A percentile compares a stretch with the other conserved stretches of the same genome.
Conservation (phyloP, 371 early-diverging fungal species). For the Phascolomyces articulosus region DNA sequence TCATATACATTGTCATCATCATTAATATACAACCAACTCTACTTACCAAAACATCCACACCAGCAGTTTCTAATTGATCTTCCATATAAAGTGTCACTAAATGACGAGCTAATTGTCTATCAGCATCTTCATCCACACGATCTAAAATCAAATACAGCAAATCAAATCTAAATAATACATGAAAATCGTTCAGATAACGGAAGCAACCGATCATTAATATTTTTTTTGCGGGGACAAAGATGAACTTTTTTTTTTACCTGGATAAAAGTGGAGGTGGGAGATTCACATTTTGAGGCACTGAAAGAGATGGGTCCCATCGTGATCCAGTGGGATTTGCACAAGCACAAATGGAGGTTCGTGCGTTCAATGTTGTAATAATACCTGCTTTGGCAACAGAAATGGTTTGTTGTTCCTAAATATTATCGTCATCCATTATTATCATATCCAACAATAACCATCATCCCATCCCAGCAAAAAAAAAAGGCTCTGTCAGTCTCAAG, state of each 20-base stretch:
- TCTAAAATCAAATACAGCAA: conserved; percentile 95
- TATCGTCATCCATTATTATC: not conserved
- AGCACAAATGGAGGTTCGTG: conserved; percentile 97
- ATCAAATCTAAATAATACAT: conserved; percentile 95
- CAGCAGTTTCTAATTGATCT: conserved; percentile 59
- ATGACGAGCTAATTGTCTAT: conserved; percentile 87
- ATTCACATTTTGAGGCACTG: conserved; percentile 96
- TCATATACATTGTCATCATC: no score
- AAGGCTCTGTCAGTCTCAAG: no score
- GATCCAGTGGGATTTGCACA: conserved; percentile 98
- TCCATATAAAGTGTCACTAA: conserved; percentile 87
- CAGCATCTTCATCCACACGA: conserved; percentile 85
- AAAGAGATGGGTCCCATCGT: conserved; percentile 86
- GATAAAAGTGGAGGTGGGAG: conserved; percentile 96
- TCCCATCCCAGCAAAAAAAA: not conserved
- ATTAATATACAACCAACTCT: no score
- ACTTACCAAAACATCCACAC: conserved; percentile 62
- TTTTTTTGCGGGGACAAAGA: no score
- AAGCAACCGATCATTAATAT: no score
- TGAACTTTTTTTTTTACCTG: conserved; percentile 48
- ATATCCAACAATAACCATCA: not conserved
- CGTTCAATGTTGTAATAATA: conserved; percentile 99
- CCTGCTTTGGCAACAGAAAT: conserved; percentile 99
- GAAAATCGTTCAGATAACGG: no score
- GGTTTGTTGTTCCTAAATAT: conserved; percentile 96